Evolutionary conservation across 345 rosid species (phyloP), one percentile per base, ranked within the genome.

Genomic region (Gossypium anomalum): DNA sequence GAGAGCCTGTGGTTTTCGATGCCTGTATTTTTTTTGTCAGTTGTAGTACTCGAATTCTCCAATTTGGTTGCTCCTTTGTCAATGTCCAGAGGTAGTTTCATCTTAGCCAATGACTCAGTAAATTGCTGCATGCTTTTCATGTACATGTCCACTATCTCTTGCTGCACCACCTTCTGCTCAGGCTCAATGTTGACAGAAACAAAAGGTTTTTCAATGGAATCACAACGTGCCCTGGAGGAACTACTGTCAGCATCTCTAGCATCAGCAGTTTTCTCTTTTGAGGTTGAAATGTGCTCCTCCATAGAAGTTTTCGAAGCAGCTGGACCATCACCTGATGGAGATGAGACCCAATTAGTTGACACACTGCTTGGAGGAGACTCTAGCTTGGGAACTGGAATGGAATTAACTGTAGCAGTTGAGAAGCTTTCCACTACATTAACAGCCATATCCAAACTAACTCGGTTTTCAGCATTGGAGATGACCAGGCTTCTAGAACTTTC

Each of bases 81-180:
- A 47, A 86, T 78, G 89, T 93, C 97, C 82, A 92, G 64, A 51
- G 99, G 99, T 66, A 95, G 98, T 85, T 91, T 93, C 99, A 95
- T 95, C 86, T 95, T 93, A 45, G 99, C 98, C 82, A 95, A 79
- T 60, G 98, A 96, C 85, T 96, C 99, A 0, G 99, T 96, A 80
- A 96, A 96, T 78, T 95, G 97, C 81, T 93, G 99, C 99, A 95
- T 95, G 78, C 99, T 93, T 83, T 95, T 95, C 97, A 93, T 89
- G 80, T 95, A 95, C 97, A 95, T 95, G 86, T 95, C 97, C 1
- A 93, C 97, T 70, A 90, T 87, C 34, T 96, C 99, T 85, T 96
- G 97, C 85, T 93, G 97, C 76, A 90, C 91, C 77, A 90, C 82
- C 67, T 85, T 92, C 71, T 86, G 80, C 83, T 96, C 97, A 29